A percentile compares a stretch with the other conserved stretches of the same genome.
phyloP scores from a whole-genome alignment of 2,329 filamentous ascomycete genomes.

The Verticillium nubilum region DNA sequence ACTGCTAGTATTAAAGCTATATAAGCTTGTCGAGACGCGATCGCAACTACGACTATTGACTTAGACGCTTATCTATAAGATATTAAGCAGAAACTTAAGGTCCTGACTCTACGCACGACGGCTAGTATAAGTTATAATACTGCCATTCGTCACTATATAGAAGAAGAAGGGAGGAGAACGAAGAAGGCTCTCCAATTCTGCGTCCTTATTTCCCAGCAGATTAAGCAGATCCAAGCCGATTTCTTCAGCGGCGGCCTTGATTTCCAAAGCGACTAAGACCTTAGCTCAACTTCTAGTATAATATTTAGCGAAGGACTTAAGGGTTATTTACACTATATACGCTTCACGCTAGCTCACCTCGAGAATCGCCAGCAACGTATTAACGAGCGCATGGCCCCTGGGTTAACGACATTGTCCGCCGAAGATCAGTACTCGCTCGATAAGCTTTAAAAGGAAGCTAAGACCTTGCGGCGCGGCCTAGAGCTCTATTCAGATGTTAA shows the following conservation, averaged over 20 bases:
- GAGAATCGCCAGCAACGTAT: neutral
- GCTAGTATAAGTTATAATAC: conserved; percentile 2
- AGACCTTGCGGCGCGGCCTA: neutral
- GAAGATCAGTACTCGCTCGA: neutral
- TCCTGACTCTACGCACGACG: neutral
- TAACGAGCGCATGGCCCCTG: neutral
- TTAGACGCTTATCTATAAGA: conserved; percentile 10
- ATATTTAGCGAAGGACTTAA: neutral
- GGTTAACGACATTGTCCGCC: neutral
- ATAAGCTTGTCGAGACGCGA: conserved; percentile 5
- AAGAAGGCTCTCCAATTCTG: conserved; percentile 15
- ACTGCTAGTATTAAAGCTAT: conserved; percentile 6
- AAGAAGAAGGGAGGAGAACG: conserved; percentile 13
- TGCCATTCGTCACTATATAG: conserved; percentile 6
- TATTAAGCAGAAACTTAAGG: conserved; percentile 11
- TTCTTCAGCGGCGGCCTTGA: neutral
- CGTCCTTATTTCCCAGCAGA: conserved; percentile 13
- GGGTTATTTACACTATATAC: neutral
- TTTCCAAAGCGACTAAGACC: neutral
- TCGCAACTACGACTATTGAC: conserved; percentile 8
- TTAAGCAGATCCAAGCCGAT: conserved; percentile 10
- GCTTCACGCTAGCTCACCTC: neutral
- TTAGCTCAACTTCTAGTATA: neutral
- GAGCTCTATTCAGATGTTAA: neutral
- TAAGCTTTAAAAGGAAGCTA: neutral